Evolutionary conservation across 768 basidiomycete species (phyloP), one percentile per base, ranked within the genome.

Genomic region (Phylloporus arenicola): DNA sequence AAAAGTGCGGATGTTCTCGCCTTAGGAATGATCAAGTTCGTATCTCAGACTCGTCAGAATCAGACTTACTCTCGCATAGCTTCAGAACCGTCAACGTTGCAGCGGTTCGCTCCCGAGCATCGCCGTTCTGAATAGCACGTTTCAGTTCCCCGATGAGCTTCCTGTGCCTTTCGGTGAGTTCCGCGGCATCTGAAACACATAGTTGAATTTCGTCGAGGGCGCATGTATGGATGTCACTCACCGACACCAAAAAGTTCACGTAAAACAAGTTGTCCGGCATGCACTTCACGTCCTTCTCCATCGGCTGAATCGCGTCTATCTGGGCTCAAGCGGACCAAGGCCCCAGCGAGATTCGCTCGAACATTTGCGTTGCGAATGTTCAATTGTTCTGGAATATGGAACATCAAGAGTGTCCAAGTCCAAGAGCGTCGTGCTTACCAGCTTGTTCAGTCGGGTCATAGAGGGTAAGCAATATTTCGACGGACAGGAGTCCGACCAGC

Each of bases 41-140:
- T 6, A 12, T 35, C 22, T 31, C 5, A 7, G 0, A 10, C 11
- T 14, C 4, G 6, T 35, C 8, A 4, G 37, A 33, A 17, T 4
- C 16, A 29, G 1, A 35, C 54, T 22, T 13, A 65, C 62, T 55
- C 20, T 62, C 54, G 43, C 53, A 57, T 17, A 64, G 45, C 14
- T 55, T 59, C 34, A 64, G 4, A 27, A 64, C 19, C 0, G 63
- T 57, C 47, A 63, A 39, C 6, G 62, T 64, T 10, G 60, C 54
- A 22, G 57, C 54, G 4, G 54, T 64, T 16, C 62, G 63, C n/a
- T 54, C 63, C 19, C 43, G 50, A n/a, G 40, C 20, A 27, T 47
- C 46, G 4, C 47, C 41, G 0, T 25, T 42, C 34, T 42, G 33
- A 29, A 45, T 31, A 7, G 54, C 52, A 3, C 1, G 24, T 20